These are phyloP conservation scores for Pneumocystis canis DNA, from an alignment of 1,139 yeast species.

Conservation along the genomic window DNA sequence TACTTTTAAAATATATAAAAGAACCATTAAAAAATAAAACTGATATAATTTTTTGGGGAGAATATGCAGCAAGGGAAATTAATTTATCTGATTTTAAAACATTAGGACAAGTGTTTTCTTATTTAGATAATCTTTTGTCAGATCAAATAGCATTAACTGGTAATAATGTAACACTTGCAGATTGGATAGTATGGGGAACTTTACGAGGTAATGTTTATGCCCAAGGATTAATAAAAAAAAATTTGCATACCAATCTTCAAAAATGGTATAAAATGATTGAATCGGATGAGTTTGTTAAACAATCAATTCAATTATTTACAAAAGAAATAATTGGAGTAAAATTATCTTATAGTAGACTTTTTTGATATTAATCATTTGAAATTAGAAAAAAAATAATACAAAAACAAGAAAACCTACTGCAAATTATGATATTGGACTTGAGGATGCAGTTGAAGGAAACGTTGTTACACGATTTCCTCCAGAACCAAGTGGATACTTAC, in stretches of 20 bases:
- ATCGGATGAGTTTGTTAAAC: conserved; percentile 50
- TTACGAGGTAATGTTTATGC: conserved; percentile 84
- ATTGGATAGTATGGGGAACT: conserved; percentile 85
- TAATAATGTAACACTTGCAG: conserved; percentile 44
- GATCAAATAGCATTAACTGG: background rate
- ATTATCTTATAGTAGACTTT: conserved; percentile 26
- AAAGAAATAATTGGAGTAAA: conserved; percentile 34
- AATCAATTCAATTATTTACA: conserved; percentile 62
- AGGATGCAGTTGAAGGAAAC: conserved; percentile 78
- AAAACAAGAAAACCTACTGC: conserved; percentile 53
- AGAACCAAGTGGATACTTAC: conserved; percentile 81
- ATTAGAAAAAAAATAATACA: conserved; percentile 41
- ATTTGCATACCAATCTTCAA: conserved; percentile 67
- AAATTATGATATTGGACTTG: conserved; percentile 79
- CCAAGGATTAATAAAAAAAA: conserved; percentile 77
- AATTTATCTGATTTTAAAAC: background rate
- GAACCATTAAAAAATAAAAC: background rate
- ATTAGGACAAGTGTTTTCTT: background rate
- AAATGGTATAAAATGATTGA: conserved; percentile 86
- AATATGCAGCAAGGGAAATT: background rate
- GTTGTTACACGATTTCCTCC: conserved; percentile 98
- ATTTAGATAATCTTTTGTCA: background rate
- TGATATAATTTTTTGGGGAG: background rate
- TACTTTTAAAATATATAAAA: background rate
- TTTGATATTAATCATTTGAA: conserved; percentile 26